phyloP scores from a whole-genome alignment of 1,139 yeast genomes.

The Hansenula sp. region DNA sequence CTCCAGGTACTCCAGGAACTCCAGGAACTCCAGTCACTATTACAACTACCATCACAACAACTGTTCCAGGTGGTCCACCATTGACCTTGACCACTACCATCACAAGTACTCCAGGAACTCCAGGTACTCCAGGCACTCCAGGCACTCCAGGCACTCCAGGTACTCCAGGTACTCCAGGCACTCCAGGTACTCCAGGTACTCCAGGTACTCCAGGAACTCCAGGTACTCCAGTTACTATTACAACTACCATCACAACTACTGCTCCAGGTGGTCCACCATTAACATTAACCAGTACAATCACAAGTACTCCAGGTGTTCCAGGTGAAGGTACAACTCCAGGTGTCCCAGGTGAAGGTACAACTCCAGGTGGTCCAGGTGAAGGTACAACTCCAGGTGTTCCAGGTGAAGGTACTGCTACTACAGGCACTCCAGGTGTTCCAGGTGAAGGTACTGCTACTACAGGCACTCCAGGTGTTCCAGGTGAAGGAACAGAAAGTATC shows the following conservation, averaged over 20 bases:
- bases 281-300: background rate
- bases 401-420: too few relatives aligned
- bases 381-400: too few relatives aligned
- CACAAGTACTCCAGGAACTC: background rate
- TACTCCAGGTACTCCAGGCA: background rate
- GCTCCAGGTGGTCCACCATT: too few relatives aligned
- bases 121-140: background rate
- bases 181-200: background rate
- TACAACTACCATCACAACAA: too few relatives aligned
- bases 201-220: background rate
- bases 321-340: too few relatives aligned
- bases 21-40: background rate
- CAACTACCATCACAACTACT: too few relatives aligned
- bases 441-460: too few relatives aligned
- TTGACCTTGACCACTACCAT: too few relatives aligned
- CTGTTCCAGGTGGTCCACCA: too few relatives aligned
- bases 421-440: background rate
- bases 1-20: background rate
- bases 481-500: conserved; percentile 2
- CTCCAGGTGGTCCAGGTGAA: background rate
- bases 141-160: background rate
- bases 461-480: background rate
- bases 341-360: background rate
- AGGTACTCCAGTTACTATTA: background rate
- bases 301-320: background rate